Conservation (phyloP, 345 rosid species). For the Salix koriyanagi region DNA sequence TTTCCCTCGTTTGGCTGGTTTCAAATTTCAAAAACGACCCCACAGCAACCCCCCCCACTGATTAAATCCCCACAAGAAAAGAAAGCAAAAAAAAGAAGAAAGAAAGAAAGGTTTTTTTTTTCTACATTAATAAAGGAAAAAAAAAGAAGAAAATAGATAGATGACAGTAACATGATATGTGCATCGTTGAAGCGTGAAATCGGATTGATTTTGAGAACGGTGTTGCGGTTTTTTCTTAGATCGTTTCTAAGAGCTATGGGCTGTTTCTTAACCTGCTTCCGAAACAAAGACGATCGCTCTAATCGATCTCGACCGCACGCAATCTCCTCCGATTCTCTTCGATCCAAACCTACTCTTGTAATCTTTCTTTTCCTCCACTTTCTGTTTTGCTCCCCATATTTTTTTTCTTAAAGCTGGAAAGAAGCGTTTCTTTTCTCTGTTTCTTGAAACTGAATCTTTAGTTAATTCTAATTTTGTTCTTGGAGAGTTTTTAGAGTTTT, state of each 20-base stretch:
- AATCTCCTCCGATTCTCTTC: constrained; percentile 29
- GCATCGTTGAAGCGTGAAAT: constrained; percentile 36
- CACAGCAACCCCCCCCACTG: constrained; percentile 19
- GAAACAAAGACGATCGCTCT: constrained; percentile 38
- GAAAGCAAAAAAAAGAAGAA: neutral
- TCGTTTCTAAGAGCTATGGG: constrained; percentile 59
- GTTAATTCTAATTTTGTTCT: neutral
- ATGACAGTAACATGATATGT: constrained; percentile 33
- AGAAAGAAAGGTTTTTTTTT: neutral
- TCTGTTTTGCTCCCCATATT: neutral
- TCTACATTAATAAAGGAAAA: neutral
- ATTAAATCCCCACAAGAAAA: neutral
- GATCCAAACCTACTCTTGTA: constrained; percentile 32
- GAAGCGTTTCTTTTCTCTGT: neutral
- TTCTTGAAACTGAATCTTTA: neutral
- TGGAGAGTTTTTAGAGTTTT: neutral
- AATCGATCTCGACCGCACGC: constrained; percentile 13
- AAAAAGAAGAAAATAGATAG: constrained; percentile 3
- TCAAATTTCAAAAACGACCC: constrained; percentile 43
- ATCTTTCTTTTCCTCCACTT: neutral
- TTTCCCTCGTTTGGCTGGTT: constrained; percentile 39
- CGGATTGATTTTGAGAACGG: constrained; percentile 29
- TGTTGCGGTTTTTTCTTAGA: constrained; percentile 24
- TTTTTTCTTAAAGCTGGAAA: neutral
- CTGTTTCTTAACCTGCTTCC: constrained; percentile 76